phyloP scores from a whole-genome alignment of 2,329 filamentous ascomycete genomes.

The Macrophomina tecta region DNA sequence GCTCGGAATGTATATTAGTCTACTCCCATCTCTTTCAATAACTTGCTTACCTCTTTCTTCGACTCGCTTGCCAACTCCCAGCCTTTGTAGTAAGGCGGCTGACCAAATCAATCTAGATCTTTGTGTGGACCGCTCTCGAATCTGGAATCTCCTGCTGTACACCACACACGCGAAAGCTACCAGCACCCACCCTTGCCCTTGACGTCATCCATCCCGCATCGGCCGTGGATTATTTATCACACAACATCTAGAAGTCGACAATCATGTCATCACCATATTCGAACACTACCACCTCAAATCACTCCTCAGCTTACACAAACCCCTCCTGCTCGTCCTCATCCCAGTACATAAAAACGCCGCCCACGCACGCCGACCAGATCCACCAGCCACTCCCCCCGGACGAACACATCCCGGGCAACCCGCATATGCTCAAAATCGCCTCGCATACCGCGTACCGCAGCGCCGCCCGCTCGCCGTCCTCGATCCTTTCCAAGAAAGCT shows the following conservation, averaged over 20 bases:
- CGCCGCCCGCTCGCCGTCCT: constrained; percentile 27
- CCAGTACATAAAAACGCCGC: background rate
- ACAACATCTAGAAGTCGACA: background rate
- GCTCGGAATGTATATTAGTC: constrained; percentile 6
- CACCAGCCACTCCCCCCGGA: background rate
- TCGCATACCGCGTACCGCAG: constrained; percentile 33
- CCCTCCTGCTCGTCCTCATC: background rate
- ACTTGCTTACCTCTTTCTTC: background rate
- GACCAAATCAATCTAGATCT: background rate
- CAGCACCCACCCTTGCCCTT: background rate
- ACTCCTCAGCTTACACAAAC: background rate
- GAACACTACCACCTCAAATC: background rate
- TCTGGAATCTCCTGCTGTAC: constrained; percentile 4
- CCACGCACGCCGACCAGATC: background rate
- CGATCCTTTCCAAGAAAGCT: constrained; percentile 21
- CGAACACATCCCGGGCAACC: constrained; percentile 10
- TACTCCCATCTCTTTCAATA: background rate
- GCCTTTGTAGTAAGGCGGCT: background rate
- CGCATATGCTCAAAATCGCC: constrained; percentile 37
- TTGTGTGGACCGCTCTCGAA: background rate
- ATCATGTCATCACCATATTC: constrained; percentile 4
- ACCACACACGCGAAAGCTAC: background rate
- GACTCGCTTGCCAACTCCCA: background rate
- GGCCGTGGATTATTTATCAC: background rate
- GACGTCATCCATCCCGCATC: constrained; percentile 24